Evolutionary conservation across 1,284 basidiomycete species (phyloP), one percentile per base, ranked within the genome.

Genomic region (Grifola frondosa): DNA sequence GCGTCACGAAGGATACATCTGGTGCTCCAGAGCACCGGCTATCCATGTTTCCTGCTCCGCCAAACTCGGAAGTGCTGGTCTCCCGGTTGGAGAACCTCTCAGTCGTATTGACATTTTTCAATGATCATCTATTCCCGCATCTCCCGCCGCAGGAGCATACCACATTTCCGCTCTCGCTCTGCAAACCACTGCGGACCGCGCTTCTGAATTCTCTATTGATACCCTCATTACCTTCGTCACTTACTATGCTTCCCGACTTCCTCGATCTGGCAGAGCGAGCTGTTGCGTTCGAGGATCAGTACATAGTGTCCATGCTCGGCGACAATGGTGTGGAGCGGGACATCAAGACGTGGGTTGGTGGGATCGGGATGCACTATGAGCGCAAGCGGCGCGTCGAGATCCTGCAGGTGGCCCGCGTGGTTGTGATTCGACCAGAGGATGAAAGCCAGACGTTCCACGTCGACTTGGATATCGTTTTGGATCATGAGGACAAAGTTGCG

Each of bases 341-440:
- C 15, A 72, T 88, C 39, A 72, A 74, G 59, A 50, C 61, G 5
- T 91, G 88, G 88, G 75, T 73, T 4, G 73, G 79, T 40, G 74
- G 74, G 3, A 69, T 87, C 15, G 74, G 76, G 22, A 66, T 73
- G 3, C 88, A 91, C 62, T 91, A 88, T 56, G 88, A 89, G 61
- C 77, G 80, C 46, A 78, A 80, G 56, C 66, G 87, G 50, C 73
- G 88, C 7, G 65, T 77, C 22, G 69, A 73, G 39, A 75, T 89
- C 35, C 68, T 90, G n/a, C 77, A 84, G 28, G 60, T 60, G 6
- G 71, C 77, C 15, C 72, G 88, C 40, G 55, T 55, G 15, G 68
- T 78, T 36, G 68, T 86, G 25, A 53, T 78, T 11, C 54, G 61
- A 32, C 42, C 62, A 20, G 46, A 57, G 15, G 48, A 64, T 44